Percentiles rank a stretch among this genome's conserved stretches.
Evolutionary conservation across 2,329 filamentous ascomycete genomes (phyloP).

Genomic region (Rutstroemia sp.): DNA sequence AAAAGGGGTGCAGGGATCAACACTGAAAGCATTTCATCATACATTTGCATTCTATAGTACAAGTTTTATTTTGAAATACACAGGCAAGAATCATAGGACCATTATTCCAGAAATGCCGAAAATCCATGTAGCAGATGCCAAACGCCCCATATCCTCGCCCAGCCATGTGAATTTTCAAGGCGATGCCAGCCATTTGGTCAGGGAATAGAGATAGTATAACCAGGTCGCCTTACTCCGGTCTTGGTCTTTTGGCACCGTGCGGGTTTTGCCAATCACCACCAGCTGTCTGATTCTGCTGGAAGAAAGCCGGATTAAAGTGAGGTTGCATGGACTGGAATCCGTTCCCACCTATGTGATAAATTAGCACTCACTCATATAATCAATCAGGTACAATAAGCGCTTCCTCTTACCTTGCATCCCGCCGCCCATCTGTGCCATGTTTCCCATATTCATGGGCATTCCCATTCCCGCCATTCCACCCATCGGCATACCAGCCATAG

Average conservation of each 20-base stretch:
- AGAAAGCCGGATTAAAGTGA: slow-evolving; percentile 70
- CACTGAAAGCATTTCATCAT: not conserved
- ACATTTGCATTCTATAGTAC: slow-evolving; percentile 7
- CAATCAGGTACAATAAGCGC: not conserved
- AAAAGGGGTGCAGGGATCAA: not conserved
- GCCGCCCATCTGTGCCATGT: slow-evolving; percentile 36
- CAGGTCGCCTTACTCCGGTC: slow-evolving; percentile 47
- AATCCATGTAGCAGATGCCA: not conserved
- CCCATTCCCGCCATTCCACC: slow-evolving; percentile 38
- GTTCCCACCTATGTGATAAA: slow-evolving; percentile 26
- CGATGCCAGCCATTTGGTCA: not conserved
- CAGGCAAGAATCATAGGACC: slow-evolving; percentile 5
- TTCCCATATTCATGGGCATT: slow-evolving; percentile 37
- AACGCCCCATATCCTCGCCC: slow-evolving; percentile 4
- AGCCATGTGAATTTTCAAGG: not conserved
- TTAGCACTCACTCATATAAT: not conserved
- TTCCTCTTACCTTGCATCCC: slow-evolving; percentile 50
- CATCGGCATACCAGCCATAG: slow-evolving; percentile 50
- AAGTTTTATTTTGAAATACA: slow-evolving; percentile 9
- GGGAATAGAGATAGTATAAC: not conserved
- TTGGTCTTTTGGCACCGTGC: slow-evolving; percentile 71
- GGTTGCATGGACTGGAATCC: slow-evolving; percentile 63
- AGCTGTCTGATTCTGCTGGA: slow-evolving; percentile 43
- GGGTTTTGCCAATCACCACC: slow-evolving; percentile 65
- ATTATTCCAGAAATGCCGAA: slow-evolving; percentile 6